Evolutionary conservation across 169 alveolate genomes (phyloP), one percentile per base, ranked within the genome.

Genomic region (Plasmodium berghei): DNA sequence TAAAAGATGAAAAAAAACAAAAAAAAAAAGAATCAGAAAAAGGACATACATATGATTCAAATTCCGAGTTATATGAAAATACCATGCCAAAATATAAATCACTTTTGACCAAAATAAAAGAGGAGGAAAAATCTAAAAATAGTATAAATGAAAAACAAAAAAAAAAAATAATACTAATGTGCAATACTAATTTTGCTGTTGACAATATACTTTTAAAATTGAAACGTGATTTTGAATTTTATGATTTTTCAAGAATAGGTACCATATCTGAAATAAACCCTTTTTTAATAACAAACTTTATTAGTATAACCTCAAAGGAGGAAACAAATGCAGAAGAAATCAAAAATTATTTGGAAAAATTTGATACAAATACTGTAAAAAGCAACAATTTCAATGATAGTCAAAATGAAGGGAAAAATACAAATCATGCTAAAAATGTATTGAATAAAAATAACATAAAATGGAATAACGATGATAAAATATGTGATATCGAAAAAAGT

Each of bases 241-340:
- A 75, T 55, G 67, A 75, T 22, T 75, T 63, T 55, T 77, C 89
- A 9, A 75, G 89, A 64, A 63, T 75, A 49, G 89, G 89, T 28
- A 75, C 9, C 46, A 48, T 75, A 2, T 75, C 26, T 22, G 89
- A 75, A 62, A 64, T 75, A 8, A 75, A 63, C 16, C 52, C 63
- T 49, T 75, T 75, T 42, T 34, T 75, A 63, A 75, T 75, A 8
- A 75, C 89, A 26, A 75, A 75, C 48, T 75, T 62, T 75, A 52
- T 75, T 42, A 75, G 69, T 8, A 63, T 75, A 9, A 62, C 54
- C 10, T 75, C 67, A 56, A 75, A 40, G 14, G 89, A 75, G 12
- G 71, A 62, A 5, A 63, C 34, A 58, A 48, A 22, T 28, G 69
- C 46, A 10, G 61, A 63, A 20, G 77, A 75, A 10, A 34, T 75